Percentiles rank a stretch among this genome's conserved stretches.
Conservation (phyloP, 2,329 filamentous ascomycete genomes). For the Cadophora sp. region DNA sequence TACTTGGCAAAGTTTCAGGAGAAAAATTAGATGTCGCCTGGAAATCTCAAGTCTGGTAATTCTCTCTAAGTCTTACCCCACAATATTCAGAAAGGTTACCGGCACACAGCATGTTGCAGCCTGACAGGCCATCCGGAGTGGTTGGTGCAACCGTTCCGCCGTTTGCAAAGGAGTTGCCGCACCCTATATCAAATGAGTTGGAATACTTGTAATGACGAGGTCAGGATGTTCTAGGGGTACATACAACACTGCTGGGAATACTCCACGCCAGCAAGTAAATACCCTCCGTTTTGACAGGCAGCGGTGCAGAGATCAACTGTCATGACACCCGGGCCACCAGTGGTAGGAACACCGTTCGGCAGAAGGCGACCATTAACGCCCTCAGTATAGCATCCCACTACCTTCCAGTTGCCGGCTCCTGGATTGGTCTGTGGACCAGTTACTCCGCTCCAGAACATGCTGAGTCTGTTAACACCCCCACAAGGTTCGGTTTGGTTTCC, state of each 20-base stretch:
- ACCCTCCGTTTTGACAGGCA: slow-evolving; percentile 40
- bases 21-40: background rate
- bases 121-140: slow-evolving; percentile 29
- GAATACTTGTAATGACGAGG: background rate
- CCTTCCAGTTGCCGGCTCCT: slow-evolving; percentile 29
- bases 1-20: background rate
- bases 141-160: slow-evolving; percentile 31
- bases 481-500: slow-evolving; percentile 41
- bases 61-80: slow-evolving; percentile 24
- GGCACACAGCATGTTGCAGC: slow-evolving; percentile 41
- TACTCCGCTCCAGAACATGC: slow-evolving; percentile 40
- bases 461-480: slow-evolving; percentile 37
- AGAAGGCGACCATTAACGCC: slow-evolving; percentile 33
- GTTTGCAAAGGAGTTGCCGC: slow-evolving; percentile 32
- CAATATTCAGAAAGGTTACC: slow-evolving; percentile 42
- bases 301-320: slow-evolving; percentile 36
- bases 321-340: slow-evolving; percentile 31
- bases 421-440: slow-evolving; percentile 35
- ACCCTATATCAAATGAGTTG: slow-evolving; percentile 15
- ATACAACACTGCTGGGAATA: slow-evolving; percentile 54
- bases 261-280: slow-evolving; percentile 53
- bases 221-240: background rate
- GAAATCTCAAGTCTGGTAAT: background rate
- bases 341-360: slow-evolving; percentile 28
- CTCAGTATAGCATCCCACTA: slow-evolving; percentile 37